Conservation (phyloP, 202 grass and related monocot genomes). For the Bolboschoenoplectus hybrid region DNA sequence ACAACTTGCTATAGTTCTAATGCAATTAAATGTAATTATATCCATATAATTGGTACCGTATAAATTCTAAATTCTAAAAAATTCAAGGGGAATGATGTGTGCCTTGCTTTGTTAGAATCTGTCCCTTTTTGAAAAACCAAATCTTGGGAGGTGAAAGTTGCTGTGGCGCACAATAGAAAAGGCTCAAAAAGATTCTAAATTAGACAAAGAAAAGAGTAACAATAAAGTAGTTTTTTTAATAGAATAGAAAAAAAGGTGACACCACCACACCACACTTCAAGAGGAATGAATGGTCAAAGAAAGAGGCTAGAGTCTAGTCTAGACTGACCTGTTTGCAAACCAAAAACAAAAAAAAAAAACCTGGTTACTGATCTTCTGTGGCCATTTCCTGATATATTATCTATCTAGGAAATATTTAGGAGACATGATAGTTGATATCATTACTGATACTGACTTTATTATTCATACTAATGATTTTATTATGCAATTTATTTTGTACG, state of each 20-base stretch:
- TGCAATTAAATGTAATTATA: conserved; percentile 10
- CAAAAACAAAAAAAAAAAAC: background rate
- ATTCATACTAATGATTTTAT: too few relatives aligned
- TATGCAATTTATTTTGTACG: too few relatives aligned
- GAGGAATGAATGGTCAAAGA: conserved; percentile 38
- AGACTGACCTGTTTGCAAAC: conserved; percentile 18
- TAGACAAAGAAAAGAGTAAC: background rate
- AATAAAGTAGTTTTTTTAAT: conserved; percentile 33
- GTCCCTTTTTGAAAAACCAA: conserved; percentile 27
- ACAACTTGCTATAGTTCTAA: background rate
- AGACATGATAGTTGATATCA: too few relatives aligned
- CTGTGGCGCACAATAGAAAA: conserved; percentile 41
- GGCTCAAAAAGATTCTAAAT: conserved; percentile 28
- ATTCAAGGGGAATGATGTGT: conserved; percentile 9
- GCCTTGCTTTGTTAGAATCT: background rate
- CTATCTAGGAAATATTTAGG: background rate
- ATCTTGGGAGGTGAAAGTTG: conserved; percentile 30
- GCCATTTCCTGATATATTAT: background rate
- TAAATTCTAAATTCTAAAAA: background rate
- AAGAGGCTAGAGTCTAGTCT: conserved; percentile 18
- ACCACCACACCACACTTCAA: background rate
- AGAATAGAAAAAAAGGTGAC: conserved; percentile 29
- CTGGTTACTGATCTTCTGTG: conserved; percentile 10
- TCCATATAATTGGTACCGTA: background rate
- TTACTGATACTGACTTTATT: too few relatives aligned